These are phyloP conservation scores for Macadamia tetraphylla DNA, from an alignment of 164 flowering plant species.

Conservation along the genomic window DNA sequence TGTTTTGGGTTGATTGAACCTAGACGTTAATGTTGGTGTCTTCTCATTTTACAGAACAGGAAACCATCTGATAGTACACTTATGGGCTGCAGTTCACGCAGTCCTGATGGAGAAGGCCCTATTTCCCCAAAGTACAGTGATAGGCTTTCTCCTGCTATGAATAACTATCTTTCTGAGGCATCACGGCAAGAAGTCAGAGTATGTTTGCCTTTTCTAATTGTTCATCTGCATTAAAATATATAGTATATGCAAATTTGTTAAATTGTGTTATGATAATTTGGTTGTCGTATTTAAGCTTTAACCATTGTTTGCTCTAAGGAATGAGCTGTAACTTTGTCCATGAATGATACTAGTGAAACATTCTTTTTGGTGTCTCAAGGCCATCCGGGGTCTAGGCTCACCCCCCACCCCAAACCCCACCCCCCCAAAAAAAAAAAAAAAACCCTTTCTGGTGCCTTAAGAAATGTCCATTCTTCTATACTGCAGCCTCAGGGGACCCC, in stretches of 20 bases:
- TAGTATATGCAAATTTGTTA: not conserved
- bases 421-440: no score
- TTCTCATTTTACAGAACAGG: constrained; percentile 58
- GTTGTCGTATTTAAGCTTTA: not conserved
- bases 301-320: not conserved
- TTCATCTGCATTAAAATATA: not conserved
- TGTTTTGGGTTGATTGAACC: no score
- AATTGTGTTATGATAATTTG: not conserved
- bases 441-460: not conserved
- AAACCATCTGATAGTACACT: constrained; percentile 82
- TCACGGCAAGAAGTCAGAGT: constrained; percentile 94
- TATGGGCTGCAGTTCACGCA: constrained; percentile 80
- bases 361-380: not conserved
- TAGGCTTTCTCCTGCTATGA: constrained; percentile 94
- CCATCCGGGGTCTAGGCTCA: no score
- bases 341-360: not conserved
- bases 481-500: constrained; percentile 87
- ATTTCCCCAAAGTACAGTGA: constrained; percentile 84
- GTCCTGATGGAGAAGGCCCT: constrained; percentile 72
- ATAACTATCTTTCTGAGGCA: constrained; percentile 88
- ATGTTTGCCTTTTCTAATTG: constrained; percentile 16
- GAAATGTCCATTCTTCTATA: constrained; percentile 12
- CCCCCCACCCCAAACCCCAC: no score
- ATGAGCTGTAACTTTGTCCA: not conserved
- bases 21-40: no score